Evolutionary conservation across 2,329 filamentous ascomycete species (phyloP), one percentile per base, ranked within the genome.

Genomic region (Aspergillus sp.): DNA sequence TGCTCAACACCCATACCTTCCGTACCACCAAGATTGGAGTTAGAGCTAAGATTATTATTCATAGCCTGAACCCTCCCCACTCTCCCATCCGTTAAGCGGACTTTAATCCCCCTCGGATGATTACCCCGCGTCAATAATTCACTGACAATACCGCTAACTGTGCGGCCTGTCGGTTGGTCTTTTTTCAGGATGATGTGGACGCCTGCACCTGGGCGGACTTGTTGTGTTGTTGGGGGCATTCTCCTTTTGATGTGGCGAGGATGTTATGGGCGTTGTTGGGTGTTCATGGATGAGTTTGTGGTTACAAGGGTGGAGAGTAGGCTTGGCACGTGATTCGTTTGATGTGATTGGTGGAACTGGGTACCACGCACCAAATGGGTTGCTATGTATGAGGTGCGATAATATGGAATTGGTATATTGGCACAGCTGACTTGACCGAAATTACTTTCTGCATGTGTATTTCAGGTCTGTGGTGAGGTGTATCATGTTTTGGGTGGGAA

Each of bases 21-120:
- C 9, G 9, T 30, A 30, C 9, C 41, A n/a, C 17, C 17, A 6
- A 3, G 4, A 6, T 21, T 21, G 13, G 17, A 21, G 10, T 9
- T 6, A 45, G 41, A 21, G n/a, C 4, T 21, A 12, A 6, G 9
- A 12, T 9, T 6, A 17, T 9, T 5, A 13, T 8, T 8, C 52
- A 68, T 60, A 15, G 63, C 65, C 74, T 93, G 91, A 28, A 94
- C 91, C 15, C 91, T 80, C 2, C 91, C 91, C 2, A 94, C 85
- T 25, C 89, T 82, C 1, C 90, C 90, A 72, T 91, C 89, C 1
- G 79, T 77, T 5, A 94, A 80, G 2, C 90, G 85, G 23, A 93
- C 90, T 74, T 93, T 94, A 78, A 93, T 91, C 38, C 91, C 91
- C 9, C 89, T 83, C 2, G 89, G 89, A 69, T 94, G 91, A 66